Base-by-base conservation (phyloP, 2,329 filamentous ascomycete genomes). In the Fusarium ramigenum region DNA sequence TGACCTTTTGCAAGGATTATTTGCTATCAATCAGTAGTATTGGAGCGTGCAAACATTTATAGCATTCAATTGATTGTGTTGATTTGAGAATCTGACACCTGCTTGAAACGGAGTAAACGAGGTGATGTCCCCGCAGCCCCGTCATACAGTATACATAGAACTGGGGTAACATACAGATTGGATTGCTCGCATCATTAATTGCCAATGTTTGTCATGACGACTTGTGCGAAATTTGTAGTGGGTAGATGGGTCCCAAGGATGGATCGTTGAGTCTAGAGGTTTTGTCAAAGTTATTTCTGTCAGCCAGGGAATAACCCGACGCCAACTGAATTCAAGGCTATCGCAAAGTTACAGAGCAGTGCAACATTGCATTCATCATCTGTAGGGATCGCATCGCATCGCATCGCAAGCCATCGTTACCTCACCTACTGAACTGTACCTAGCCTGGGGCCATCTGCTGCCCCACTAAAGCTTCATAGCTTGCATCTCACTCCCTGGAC, bases 401-500 rank as follows among this genome's bases (percentile, higher is more conserved):
- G 61, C 37, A 62, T 63, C 32, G 47, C 56, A 37, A 63, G 37
- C 32, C 34, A 54, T 46, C 16, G 42, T 47, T 50, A 49, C 61
- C 56, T 66, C 40, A 47, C 54, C 50, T 59, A 50, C 64, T 43
- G 43, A 32, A 50, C 59, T 46, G 42, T 39, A 39, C 63, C 63
- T 63, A 49, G 60, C 25, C 52, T 39, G 36, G 36, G 43, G 49
- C 46, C 59, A 21, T 47, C 37, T 8, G 12, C 19, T 52, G 67
- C 68, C 69, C 69, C 69, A 72, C 69, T 60, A 62, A 50, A 71
- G 62, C 67, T 71, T 61, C 56, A 67, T 46, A 63, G 47, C 63
- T 69, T 21, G 57, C 44, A 63, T 39, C 36, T 21, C 21, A 44
- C 49, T 36, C 64, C 61, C 63, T 58, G 56, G 59, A 52, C 66